Percentiles rank a stretch among this genome's conserved stretches.
These are phyloP conservation scores for Didymellaceae sp. DNA, from an alignment of 2,329 filamentous ascomycete species.

Conservation along the genomic window DNA sequence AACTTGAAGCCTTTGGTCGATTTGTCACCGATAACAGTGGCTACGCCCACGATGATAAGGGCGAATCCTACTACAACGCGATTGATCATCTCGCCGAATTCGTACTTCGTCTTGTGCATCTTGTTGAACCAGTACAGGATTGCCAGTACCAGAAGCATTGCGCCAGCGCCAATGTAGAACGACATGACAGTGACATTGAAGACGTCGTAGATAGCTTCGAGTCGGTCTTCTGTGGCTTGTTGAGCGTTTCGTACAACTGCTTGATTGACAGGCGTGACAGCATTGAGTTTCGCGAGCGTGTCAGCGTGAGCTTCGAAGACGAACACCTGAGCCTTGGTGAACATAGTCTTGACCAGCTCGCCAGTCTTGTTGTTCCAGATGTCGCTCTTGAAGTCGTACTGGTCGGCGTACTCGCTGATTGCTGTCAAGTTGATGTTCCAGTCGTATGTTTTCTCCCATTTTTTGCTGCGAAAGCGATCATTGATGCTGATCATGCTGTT, in stretches of 20 bases:
- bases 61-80: constrained; percentile 30
- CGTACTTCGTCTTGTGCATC: constrained; percentile 35
- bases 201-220: constrained; percentile 28
- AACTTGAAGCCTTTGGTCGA: constrained; percentile 33
- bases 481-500: constrained; percentile 29
- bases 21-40: constrained; percentile 25
- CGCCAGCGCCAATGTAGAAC: constrained; percentile 33
- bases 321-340: constrained; percentile 32
- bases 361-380: constrained; percentile 32
- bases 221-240: constrained; percentile 1
- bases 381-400: constrained; percentile 24
- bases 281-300: constrained; percentile 33
- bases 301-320: constrained; percentile 34
- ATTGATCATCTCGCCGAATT: constrained; percentile 40
- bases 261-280: constrained; percentile 19
- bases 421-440: constrained; percentile 33
- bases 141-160: constrained; percentile 60
- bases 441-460: constrained; percentile 29
- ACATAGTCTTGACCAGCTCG: constrained; percentile 21
- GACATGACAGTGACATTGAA: constrained; percentile 35
- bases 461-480: constrained; percentile 24
- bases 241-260: neutral
- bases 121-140: constrained; percentile 64
- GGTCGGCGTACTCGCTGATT: constrained; percentile 28
- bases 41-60: constrained; percentile 28